phyloP scores from a whole-genome alignment of 805 yeast species.

The Metschnikowia shivogae region DNA sequence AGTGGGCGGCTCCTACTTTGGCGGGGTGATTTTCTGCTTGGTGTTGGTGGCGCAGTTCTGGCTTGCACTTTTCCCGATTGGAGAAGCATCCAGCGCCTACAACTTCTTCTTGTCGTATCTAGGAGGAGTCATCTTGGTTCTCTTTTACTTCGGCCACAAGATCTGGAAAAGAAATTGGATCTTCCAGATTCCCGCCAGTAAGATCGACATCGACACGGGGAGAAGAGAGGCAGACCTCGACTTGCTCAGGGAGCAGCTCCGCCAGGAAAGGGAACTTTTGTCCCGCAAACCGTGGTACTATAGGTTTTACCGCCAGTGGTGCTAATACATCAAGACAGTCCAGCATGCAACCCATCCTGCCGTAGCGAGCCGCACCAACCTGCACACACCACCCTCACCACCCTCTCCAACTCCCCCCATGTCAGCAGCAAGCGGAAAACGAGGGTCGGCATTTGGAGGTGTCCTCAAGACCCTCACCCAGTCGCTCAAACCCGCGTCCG shows the following conservation, averaged over 20 bases:
- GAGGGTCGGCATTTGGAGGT: slow-evolving; percentile 34
- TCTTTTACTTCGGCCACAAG: slow-evolving; percentile 43
- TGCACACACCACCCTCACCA: not conserved
- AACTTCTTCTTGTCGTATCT: slow-evolving; percentile 44
- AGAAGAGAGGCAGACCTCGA: slow-evolving; percentile 59
- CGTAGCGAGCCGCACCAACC: too few relatives aligned
- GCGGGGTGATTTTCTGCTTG: slow-evolving; percentile 29
- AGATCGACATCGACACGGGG: slow-evolving; percentile 61
- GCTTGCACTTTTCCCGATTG: slow-evolving; percentile 39
- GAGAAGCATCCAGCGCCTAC: slow-evolving; percentile 30
- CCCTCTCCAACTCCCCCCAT: not conserved
- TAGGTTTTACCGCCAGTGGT: slow-evolving; percentile 35
- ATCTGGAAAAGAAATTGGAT: slow-evolving; percentile 45
- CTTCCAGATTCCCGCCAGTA: slow-evolving; percentile 39
- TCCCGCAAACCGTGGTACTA: slow-evolving; percentile 31
- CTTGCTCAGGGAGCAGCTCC: slow-evolving; percentile 41
- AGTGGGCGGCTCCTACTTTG: slow-evolving; percentile 32
- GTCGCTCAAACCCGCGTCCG: slow-evolving; percentile 28
- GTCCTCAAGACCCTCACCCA: slow-evolving; percentile 39
- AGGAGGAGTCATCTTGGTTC: slow-evolving; percentile 44
- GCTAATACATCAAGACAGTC: slow-evolving; percentile 15
- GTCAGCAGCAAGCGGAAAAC: slow-evolving; percentile 2
- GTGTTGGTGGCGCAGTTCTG: slow-evolving; percentile 42
- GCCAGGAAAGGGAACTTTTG: slow-evolving; percentile 21
- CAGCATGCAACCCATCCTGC: too few relatives aligned